These are phyloP conservation scores for Novymonas esmeraldas DNA, from an alignment of 208 protist species.

Conservation along the genomic window DNA sequence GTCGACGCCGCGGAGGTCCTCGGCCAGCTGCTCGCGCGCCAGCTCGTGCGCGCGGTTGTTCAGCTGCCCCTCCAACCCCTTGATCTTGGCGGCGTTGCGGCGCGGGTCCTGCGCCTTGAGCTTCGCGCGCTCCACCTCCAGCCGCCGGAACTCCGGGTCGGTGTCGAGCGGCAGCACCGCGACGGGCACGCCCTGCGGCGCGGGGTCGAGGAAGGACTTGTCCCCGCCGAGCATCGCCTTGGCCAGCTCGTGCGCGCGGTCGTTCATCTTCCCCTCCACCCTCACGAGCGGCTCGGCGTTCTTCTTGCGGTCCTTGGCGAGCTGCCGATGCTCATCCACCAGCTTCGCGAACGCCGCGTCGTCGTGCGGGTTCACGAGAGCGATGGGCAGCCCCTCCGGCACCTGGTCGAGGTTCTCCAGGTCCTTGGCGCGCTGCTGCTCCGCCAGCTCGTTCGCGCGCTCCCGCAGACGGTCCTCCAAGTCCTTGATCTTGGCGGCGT, in stretches of 20 bases:
- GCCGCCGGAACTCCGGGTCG: conserved; percentile 62
- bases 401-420: conserved; percentile 55
- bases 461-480: conserved; percentile 66
- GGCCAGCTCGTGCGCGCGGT: conserved; percentile 65
- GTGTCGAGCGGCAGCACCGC: conserved; percentile 60
- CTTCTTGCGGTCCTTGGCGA: conserved; percentile 43
- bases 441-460: conserved; percentile 65
- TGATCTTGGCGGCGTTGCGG: conserved; percentile 56
- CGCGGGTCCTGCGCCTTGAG: conserved; percentile 67
- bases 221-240: conserved; percentile 49
- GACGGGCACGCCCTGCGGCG: conserved; percentile 66
- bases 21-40: conserved; percentile 56
- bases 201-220: conserved; percentile 56
- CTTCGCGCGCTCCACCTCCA: conserved; percentile 69
- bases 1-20: conserved; percentile 64
- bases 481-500: conserved; percentile 67
- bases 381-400: conserved; percentile 64
- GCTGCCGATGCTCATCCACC: conserved; percentile 56
- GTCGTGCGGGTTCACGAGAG: conserved; percentile 53
- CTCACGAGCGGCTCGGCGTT: conserved; percentile 45
- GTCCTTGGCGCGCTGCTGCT: conserved; percentile 61
- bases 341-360: conserved; percentile 59
- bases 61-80: conserved; percentile 63
- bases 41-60: conserved; percentile 72
- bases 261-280: conserved; percentile 70